Conservation (phyloP, 2,329 filamentous ascomycete species). For the Ophiostoma ulmi region DNA sequence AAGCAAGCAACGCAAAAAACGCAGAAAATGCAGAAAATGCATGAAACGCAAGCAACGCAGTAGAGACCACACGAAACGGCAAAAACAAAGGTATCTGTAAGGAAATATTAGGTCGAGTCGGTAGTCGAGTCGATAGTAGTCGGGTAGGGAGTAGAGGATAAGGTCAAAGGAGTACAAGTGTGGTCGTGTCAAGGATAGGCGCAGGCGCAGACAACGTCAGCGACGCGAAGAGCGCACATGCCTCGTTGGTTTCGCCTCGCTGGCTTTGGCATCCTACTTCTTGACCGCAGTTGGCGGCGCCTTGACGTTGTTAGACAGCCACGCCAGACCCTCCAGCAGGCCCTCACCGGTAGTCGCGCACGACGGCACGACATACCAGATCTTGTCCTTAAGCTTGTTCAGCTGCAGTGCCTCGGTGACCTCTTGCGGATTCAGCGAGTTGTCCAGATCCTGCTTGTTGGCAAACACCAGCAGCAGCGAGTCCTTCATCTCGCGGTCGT, state of each 20-base stretch:
- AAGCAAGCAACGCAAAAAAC: neutral
- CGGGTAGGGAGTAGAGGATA: neutral
- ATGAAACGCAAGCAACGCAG: neutral
- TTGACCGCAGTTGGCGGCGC: constrained; percentile 50
- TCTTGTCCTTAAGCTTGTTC: constrained; percentile 71
- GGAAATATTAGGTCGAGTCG: constrained; percentile 7
- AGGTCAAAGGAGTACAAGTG: neutral
- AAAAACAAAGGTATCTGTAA: constrained; percentile 18
- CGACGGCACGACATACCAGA: constrained; percentile 80
- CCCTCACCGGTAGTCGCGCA: constrained; percentile 78
- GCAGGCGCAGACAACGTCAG: neutral
- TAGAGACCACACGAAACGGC: constrained; percentile 2
- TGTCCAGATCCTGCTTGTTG: constrained; percentile 95
- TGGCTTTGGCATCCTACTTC: constrained; percentile 41
- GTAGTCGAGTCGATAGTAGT: neutral
- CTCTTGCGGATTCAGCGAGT: constrained; percentile 73
- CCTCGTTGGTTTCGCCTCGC: neutral
- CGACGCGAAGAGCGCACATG: neutral
- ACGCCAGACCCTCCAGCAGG: constrained; percentile 73
- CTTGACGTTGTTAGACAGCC: constrained; percentile 83
- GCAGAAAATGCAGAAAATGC: neutral
- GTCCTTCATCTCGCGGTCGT: constrained; percentile 96
- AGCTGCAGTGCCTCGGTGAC: constrained; percentile 73
- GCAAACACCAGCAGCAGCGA: constrained; percentile 91
- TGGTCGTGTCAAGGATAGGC: neutral